Base-by-base conservation (phyloP, 225 moss, liverwort and hornwort genomes). In the Antitrichia curtipendula region DNA sequence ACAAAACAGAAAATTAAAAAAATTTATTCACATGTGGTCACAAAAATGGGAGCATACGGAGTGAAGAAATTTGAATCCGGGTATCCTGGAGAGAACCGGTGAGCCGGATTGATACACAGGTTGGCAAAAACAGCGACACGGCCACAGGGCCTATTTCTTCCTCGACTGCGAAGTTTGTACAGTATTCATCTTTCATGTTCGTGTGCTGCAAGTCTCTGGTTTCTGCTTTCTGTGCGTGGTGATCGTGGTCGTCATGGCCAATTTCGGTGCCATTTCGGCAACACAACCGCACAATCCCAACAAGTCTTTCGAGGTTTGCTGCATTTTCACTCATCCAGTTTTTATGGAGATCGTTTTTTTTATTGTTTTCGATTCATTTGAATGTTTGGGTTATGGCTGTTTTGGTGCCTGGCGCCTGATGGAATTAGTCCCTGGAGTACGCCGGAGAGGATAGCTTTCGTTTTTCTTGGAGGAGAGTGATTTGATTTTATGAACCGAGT, bases 261-360 rank as follows among this genome's bases (percentile, higher is more conserved):
- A 77, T 92, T 95, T 93, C 79, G 95, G 93, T 53, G 91, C 94
- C 52, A 88, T 93, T 40, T 92, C 93, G 58, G 90, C 94, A 54
- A 90, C 95, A 38, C 89, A 94, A 75, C 94, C 93, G 86, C 96
- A 95, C 88, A 96, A 95, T 88, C 96, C 96, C 34, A 98, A 98
- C 82, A 96, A 96, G 57, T 96, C 96, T 25, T 96, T 96, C 74
- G 97, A 98, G 96, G 95, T 97, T 92, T 41, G 70, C 82, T 86
- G 4, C 45, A 68, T 57, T 50, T 43, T 53, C 21, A 80, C 49
- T 45, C 81, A 27, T 75, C 85, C 50, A 16, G 52, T 23, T 52
- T 63, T 38, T 66, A 36, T 50, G 38, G 17, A n/a, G 57, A 43
- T 84, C 36, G 16, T 32, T 31, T 28, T 75, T n/a, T 25, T 24